Base-by-base conservation (phyloP, 176 grass and related monocot genomes). In the Carex pumila region DNA sequence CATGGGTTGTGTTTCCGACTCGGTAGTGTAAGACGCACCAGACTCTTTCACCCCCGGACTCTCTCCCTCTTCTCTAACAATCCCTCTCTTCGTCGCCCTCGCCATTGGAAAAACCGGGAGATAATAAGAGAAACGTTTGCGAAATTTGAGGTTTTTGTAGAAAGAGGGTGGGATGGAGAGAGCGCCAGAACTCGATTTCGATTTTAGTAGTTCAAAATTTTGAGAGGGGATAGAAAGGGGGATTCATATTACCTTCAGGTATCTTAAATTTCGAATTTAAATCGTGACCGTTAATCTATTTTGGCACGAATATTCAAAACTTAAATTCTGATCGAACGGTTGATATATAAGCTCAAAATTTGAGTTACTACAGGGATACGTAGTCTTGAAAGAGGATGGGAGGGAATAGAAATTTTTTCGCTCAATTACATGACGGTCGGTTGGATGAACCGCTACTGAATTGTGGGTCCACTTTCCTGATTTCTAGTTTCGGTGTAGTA, bases 1-100 rank as follows among this genome's bases (percentile, higher is more conserved):
- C 79, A 34, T 0, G 12, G 39, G 87, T 86, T 90, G 90, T 59
- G 39, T 37, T 61, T 12, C 65, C 12, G 71, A 18, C 47, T 83
- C 67, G 72, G 47, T 15, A 6, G 79, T 14, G 1, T 19, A 41
- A 2, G 77, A 74, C 25, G 62, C 86, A 31, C 10, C 65, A 11
- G 62, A 12, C n/a, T 41, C 63, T 0, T 72, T 41, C 18, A 72
- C 53, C 5, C 29, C 70, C 37, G 61, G 31, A n/a, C 49, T 85
- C 13, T 29, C 62, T 18, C 58, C 67, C 37, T 17, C 61, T 25
- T 82, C 80, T 30, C 12, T 62, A 17, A 11, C 7, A 5, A 5
- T 82, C 61, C 18, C 61, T 66, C 41, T 53, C 5, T 50, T 82
- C 19, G 36, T 65, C 61, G 59, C 60, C 29, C 36, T 65, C 19